Evolutionary conservation across 176 grass and related monocot species (phyloP).

Genomic region (Pharus latifolius): DNA sequence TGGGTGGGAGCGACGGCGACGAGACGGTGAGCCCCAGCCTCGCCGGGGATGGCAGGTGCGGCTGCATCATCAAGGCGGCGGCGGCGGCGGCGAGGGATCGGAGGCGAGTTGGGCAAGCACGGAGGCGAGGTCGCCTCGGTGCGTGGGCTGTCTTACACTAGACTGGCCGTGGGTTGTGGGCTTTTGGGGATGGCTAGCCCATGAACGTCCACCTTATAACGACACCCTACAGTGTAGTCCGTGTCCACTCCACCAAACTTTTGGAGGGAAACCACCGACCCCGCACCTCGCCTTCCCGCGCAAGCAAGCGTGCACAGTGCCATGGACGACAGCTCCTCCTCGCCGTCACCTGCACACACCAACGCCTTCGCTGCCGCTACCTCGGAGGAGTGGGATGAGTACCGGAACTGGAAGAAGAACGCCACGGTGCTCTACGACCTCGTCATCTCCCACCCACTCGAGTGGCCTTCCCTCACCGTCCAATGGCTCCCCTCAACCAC

Average conservation of each 20-base stretch:
- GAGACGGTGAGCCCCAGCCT: slow-evolving; percentile 58
- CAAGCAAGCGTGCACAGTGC: neutral
- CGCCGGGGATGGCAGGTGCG: slow-evolving; percentile 67
- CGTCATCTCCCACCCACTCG: slow-evolving; percentile 77
- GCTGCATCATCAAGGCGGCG: slow-evolving; percentile 48
- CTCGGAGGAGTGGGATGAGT: slow-evolving; percentile 42
- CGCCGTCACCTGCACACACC: too few species aligned
- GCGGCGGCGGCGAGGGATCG: neutral
- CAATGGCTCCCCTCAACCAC: slow-evolving; percentile 64
- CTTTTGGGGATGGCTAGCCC: neutral
- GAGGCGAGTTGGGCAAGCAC: neutral
- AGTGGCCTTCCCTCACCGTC: slow-evolving; percentile 90
- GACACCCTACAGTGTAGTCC: neutral
- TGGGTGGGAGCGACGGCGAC: slow-evolving; percentile 39
- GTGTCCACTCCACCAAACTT: neutral
- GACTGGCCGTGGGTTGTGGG: neutral
- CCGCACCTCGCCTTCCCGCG: slow-evolving; percentile 32
- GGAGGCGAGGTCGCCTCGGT: neutral
- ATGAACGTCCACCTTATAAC: neutral
- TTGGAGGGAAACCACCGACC: slow-evolving; percentile 29
- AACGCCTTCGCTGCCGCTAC: neutral
- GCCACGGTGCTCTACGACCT: slow-evolving; percentile 86
- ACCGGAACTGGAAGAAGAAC: slow-evolving; percentile 91
- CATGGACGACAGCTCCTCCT: slow-evolving; percentile 34
- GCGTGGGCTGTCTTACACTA: too few species aligned